Percentiles rank a stretch among this genome's conserved stretches.
phyloP scores from a whole-genome alignment of 2,329 filamentous ascomycete genomes.

The Penicillium decumbens region DNA sequence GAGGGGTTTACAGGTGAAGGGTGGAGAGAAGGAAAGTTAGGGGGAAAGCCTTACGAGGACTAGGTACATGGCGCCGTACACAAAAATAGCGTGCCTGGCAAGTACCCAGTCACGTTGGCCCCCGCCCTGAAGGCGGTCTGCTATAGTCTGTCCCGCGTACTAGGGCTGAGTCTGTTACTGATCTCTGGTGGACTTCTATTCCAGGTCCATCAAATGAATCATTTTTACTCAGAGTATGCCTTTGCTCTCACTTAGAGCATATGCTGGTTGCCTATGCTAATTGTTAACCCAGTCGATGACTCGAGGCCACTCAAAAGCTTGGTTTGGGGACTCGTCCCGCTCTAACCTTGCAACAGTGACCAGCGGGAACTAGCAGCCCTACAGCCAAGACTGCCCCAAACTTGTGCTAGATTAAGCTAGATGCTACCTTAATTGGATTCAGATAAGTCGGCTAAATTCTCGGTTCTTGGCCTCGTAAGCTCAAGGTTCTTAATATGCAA shows the following conservation, averaged over 20 bases:
- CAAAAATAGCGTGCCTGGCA: conserved; percentile 17
- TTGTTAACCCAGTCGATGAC: not conserved
- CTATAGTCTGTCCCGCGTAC: not conserved
- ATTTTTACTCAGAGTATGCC: not conserved
- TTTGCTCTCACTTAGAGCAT: not conserved
- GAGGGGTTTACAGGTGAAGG: conserved; percentile 14
- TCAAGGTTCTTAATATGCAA: not conserved
- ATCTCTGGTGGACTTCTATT: not conserved
- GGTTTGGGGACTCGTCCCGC: conserved; percentile 2
- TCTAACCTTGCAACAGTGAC: not conserved
- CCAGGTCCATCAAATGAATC: not conserved
- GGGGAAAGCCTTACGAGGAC: conserved; percentile 13
- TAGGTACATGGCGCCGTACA: conserved; percentile 7
- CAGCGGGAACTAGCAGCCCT: not conserved
- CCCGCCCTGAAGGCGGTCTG: conserved; percentile 9
- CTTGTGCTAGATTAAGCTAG: not conserved
- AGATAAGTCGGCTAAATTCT: not conserved
- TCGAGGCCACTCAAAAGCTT: conserved; percentile 8
- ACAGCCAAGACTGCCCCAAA: not conserved
- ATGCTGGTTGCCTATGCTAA: not conserved
- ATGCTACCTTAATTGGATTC: not conserved
- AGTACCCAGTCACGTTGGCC: conserved; percentile 14
- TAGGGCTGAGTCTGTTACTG: conserved; percentile 3
- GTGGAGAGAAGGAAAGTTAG: conserved; percentile 22
- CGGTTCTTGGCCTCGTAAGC: not conserved